Percentiles rank a stretch among this genome's conserved stretches.
Evolutionary conservation across 2,329 filamentous ascomycete genomes (phyloP).

Genomic region (Orbilia ellipsospora): DNA sequence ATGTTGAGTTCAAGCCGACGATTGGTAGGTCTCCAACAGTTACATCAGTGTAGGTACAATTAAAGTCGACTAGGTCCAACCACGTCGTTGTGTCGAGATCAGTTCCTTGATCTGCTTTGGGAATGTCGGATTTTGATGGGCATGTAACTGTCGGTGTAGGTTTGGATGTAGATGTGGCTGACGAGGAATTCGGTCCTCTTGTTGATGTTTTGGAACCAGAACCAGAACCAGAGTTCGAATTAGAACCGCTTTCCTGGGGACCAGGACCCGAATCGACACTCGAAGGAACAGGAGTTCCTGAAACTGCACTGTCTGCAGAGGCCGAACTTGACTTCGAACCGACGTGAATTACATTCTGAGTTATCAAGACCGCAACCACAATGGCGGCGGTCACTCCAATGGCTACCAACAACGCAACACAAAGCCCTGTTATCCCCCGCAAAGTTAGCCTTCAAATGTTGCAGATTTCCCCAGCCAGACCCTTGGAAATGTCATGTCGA

Average conservation of each 20-base stretch:
- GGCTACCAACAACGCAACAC: conserved; percentile 17
- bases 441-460: neutral
- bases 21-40: conserved; percentile 85
- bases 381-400: conserved; percentile 27
- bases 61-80: conserved; percentile 90
- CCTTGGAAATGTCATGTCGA: neutral
- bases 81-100: conserved; percentile 90
- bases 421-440: conserved; percentile 35
- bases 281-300: conserved; percentile 14
- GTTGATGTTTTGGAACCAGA: conserved; percentile 11
- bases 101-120: conserved; percentile 66
- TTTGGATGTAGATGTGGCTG: neutral
- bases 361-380: conserved; percentile 39
- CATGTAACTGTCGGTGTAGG: conserved; percentile 23
- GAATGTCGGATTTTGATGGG: conserved; percentile 40
- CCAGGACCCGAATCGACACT: neutral
- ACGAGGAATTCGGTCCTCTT: conserved; percentile 1
- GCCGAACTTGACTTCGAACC: conserved; percentile 10
- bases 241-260: neutral
- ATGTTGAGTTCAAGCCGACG: conserved; percentile 86
- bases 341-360: conserved; percentile 37
- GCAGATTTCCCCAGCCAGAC: neutral
- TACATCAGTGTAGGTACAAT: conserved; percentile 87
- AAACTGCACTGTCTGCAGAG: conserved; percentile 12
- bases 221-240: neutral